Evolutionary conservation across 805 yeast genomes (phyloP).

Genomic region (Saturnispora sanitii): DNA sequence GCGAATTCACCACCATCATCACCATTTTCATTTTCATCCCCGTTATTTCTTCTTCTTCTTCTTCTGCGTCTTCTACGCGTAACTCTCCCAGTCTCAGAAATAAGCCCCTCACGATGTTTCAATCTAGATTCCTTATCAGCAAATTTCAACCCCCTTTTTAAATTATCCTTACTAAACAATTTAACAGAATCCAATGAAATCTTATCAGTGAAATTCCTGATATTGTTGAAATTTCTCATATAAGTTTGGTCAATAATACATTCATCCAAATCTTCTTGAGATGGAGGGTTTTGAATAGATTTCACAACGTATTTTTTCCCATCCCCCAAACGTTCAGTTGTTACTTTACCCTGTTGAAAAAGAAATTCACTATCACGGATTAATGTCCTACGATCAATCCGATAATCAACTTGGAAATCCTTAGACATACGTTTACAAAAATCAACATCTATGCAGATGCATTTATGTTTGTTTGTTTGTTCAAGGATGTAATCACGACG

Average conservation of each 20-base stretch:
- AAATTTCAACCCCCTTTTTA: conserved; percentile 10
- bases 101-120: conserved; percentile 7
- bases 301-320: conserved; percentile 10
- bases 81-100: conserved; percentile 7
- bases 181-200: conserved; percentile 9
- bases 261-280: conserved; percentile 10
- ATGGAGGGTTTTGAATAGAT: conserved; percentile 14
- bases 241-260: conserved; percentile 2
- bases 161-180: conserved; percentile 5
- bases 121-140: conserved; percentile 11
- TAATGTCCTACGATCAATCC: conserved; percentile 47
- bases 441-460: conserved; percentile 32
- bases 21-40: background rate
- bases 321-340: conserved; percentile 8
- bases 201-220: conserved; percentile 10
- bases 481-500: conserved; percentile 26
- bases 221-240: background rate
- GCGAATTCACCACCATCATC: background rate
- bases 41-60: conserved; percentile 1
- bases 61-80: background rate
- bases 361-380: conserved; percentile 34
- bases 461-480: conserved; percentile 36
- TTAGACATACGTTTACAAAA: conserved; percentile 35
- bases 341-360: conserved; percentile 21
- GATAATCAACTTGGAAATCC: conserved; percentile 28